These are phyloP conservation scores for Paramecium caudatum DNA, from an alignment of 73 alveolate genomes.

Conservation along the genomic window DNA sequence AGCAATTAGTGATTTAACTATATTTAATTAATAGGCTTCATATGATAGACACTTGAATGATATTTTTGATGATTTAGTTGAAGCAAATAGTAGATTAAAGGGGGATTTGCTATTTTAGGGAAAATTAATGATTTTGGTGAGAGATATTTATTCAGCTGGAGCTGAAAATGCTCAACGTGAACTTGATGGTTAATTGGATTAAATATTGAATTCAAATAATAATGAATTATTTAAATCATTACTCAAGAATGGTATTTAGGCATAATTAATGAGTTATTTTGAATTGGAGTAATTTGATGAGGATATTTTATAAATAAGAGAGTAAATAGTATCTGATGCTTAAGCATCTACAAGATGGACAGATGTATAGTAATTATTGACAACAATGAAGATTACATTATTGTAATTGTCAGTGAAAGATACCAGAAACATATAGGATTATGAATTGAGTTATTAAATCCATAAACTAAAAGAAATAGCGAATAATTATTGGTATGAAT, in stretches of 20 bases:
- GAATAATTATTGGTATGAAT: slow-evolving; percentile 18
- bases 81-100: neutral
- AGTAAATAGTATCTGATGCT: neutral
- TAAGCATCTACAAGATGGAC: neutral
- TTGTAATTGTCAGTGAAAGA: slow-evolving; percentile 33
- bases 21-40: slow-evolving; percentile 75
- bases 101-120: slow-evolving; percentile 51
- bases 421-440: neutral
- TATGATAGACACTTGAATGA: slow-evolving; percentile 46
- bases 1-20: slow-evolving; percentile 61
- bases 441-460: slow-evolving; percentile 35
- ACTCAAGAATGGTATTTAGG: slow-evolving; percentile 6
- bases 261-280: slow-evolving; percentile 34
- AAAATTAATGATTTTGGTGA: slow-evolving; percentile 10
- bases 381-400: slow-evolving; percentile 28
- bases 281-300: slow-evolving; percentile 36
- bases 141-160: slow-evolving; percentile 15
- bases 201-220: neutral
- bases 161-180: neutral
- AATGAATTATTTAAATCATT: slow-evolving; percentile 20
- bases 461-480: neutral
- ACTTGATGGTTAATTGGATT: slow-evolving; percentile 15
- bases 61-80: neutral
- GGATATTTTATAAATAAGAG: neutral
- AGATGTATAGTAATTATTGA: slow-evolving; percentile 1